Percentiles rank a stretch among this genome's conserved stretches.
These are phyloP conservation scores for Arbutus unedo DNA, from an alignment of 148 eudicot species.

Conservation along the genomic window DNA sequence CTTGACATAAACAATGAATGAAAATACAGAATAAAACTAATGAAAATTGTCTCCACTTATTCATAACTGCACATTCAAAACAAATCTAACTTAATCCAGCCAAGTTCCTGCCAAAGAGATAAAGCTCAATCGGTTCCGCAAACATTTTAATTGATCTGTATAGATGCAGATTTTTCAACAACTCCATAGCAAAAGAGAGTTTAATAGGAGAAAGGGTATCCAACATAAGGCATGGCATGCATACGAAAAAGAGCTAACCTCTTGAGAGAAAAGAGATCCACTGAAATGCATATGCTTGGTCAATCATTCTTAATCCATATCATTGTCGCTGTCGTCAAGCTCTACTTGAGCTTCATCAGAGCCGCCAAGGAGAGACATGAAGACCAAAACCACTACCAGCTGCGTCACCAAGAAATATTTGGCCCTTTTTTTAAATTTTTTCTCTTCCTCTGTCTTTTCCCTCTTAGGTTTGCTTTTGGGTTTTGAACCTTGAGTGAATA, in stretches of 20 bases:
- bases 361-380: conserved; percentile 65
- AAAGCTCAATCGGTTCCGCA: not conserved
- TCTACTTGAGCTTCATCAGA: conserved; percentile 56
- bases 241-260: not conserved
- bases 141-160: not conserved
- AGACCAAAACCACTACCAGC: conserved; percentile 59
- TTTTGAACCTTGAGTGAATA: conserved; percentile 57
- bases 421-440: conserved; percentile 67
- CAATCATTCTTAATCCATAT: conserved; percentile 28
- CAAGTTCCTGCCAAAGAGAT: not conserved
- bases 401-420: conserved; percentile 81
- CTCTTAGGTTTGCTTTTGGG: conserved; percentile 70
- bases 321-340: conserved; percentile 54
- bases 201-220: not conserved
- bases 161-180: not conserved
- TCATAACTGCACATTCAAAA: no score
- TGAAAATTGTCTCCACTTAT: no score
- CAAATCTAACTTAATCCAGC: not conserved
- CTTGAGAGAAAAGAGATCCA: not conserved
- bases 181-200: conserved; percentile 5
- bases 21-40: not conserved
- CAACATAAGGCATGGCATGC: not conserved
- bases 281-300: not conserved
- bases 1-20: not conserved
- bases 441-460: conserved; percentile 82